phyloP scores from a whole-genome alignment of 306 rosid species.

The Spatholobus suberectus region DNA sequence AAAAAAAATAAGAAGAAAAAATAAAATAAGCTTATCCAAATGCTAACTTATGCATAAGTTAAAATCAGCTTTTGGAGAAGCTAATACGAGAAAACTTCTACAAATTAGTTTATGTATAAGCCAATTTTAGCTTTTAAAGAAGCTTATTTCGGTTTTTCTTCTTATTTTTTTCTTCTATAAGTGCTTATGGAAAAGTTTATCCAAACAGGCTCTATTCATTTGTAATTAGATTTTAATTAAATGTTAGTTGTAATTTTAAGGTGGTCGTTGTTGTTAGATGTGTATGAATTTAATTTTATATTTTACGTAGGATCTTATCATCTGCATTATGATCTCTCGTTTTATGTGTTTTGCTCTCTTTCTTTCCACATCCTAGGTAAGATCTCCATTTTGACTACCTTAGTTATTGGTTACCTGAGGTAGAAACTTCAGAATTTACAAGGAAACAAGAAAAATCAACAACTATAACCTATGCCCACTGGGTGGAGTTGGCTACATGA shows the following conservation, averaged over 20 bases:
- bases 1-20: no score
- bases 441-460: neutral
- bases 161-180: no score
- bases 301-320: neutral
- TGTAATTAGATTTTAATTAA: neutral
- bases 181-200: no score
- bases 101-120: no score
- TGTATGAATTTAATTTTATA: neutral
- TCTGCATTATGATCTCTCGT: neutral
- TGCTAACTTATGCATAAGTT: no score
- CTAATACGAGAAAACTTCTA: no score
- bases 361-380: neutral
- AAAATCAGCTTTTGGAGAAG: no score
- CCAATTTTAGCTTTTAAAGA: no score
- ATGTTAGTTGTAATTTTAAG: neutral
- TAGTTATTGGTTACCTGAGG: neutral
- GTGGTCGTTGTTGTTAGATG: neutral
- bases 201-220: no score
- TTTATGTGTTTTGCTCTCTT: neutral
- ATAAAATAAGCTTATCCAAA: no score
- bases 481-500: neutral
- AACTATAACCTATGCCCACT: neutral
- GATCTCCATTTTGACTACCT: neutral
- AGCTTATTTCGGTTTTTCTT: no score
- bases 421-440: conserved; percentile 10